Conservation (phyloP, 306 rosid species). For the Cucumis hystrix region DNA sequence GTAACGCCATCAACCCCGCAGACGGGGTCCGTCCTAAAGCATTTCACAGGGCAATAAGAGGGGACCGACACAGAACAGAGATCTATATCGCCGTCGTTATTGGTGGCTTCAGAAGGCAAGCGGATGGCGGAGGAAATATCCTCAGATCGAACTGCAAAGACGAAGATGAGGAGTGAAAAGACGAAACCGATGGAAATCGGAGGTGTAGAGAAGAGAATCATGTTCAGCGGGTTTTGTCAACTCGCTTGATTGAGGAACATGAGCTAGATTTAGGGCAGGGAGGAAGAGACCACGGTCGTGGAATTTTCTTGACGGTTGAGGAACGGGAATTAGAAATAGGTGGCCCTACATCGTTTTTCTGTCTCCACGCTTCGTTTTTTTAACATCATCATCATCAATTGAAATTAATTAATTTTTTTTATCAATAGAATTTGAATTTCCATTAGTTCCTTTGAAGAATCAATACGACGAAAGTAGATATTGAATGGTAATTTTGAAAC, state of each 20-base stretch:
- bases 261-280: not conserved
- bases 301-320: not conserved
- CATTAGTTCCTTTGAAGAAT: too few relatives aligned
- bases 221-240: conserved; percentile 25
- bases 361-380: not conserved
- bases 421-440: too few relatives aligned
- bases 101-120: conserved; percentile 24
- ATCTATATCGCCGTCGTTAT: conserved; percentile 5
- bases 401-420: too few relatives aligned
- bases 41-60: conserved; percentile 50
- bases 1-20: conserved; percentile 78
- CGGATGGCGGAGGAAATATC: conserved; percentile 11
- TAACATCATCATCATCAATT: too few relatives aligned
- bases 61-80: conserved; percentile 23
- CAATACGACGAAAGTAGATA: too few relatives aligned
- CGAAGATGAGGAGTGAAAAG: conserved; percentile 10
- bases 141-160: conserved; percentile 23
- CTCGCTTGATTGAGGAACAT: not conserved
- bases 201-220: conserved; percentile 17
- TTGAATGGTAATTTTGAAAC: too few relatives aligned
- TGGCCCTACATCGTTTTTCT: not conserved
- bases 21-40: conserved; percentile 82
- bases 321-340: not conserved
- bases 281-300: not conserved
- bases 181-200: conserved; percentile 5